Conservation (phyloP, 2,329 filamentous ascomycete genomes). For the Diaporthe batatas region DNA sequence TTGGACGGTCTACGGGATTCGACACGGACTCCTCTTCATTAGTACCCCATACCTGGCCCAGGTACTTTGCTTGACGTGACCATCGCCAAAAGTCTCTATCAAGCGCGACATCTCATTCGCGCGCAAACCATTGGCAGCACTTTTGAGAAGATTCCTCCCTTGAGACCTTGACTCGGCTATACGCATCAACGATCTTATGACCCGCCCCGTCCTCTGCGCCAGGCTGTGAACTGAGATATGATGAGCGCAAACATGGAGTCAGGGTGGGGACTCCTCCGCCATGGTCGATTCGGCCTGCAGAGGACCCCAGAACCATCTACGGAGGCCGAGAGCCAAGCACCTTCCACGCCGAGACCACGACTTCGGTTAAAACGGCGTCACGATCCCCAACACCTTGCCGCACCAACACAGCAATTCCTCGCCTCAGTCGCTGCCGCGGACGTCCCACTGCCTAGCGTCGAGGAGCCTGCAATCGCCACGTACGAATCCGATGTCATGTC, state of each 20-base stretch:
- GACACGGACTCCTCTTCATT: slow-evolving; percentile 28
- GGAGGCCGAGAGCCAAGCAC: slow-evolving; percentile 55
- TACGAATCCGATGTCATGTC: slow-evolving; percentile 43
- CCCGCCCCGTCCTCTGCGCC: slow-evolving; percentile 6
- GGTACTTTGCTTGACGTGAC: slow-evolving; percentile 16
- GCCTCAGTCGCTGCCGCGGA: slow-evolving; percentile 76
- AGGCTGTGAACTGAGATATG: slow-evolving; percentile 32
- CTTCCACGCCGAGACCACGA: slow-evolving; percentile 66
- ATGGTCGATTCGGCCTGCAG: slow-evolving; percentile 61
- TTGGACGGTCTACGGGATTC: slow-evolving; percentile 15
- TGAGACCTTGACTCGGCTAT: slow-evolving; percentile 1
- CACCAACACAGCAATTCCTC: slow-evolving; percentile 75
- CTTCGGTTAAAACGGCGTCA: slow-evolving; percentile 69
- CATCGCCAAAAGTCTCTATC: not conserved
- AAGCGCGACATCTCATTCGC: slow-evolving; percentile 7
- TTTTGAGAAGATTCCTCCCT: slow-evolving; percentile 20
- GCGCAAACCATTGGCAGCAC: slow-evolving; percentile 3
- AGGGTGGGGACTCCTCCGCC: slow-evolving; percentile 30
- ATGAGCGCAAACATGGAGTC: slow-evolving; percentile 39
- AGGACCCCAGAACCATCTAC: slow-evolving; percentile 67
- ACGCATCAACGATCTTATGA: slow-evolving; percentile 30
- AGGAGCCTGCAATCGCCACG: slow-evolving; percentile 61
- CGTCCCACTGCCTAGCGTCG: slow-evolving; percentile 74
- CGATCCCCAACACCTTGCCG: slow-evolving; percentile 62
- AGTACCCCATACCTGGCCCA: slow-evolving; percentile 10